Conservation (phyloP, 2,329 filamentous ascomycete species). For the Tolypocladium nubicola region DNA sequence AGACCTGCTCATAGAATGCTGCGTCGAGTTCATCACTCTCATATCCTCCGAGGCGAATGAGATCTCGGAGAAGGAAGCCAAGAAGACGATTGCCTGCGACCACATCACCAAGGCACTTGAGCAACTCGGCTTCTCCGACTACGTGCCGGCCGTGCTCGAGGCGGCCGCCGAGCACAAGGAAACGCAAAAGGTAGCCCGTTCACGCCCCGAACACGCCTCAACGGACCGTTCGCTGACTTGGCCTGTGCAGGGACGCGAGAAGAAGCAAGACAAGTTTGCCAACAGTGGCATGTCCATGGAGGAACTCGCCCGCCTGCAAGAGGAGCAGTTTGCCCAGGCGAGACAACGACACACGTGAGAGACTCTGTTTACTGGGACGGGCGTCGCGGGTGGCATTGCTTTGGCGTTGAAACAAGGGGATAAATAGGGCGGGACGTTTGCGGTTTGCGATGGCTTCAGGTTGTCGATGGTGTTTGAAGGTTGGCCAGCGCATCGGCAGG, state of each 20-base stretch:
- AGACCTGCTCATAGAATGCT: slow-evolving; percentile 94
- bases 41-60: slow-evolving; percentile 99
- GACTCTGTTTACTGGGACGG: slow-evolving; percentile 4
- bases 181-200: slow-evolving; percentile 63
- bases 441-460: background rate
- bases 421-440: slow-evolving; percentile 2
- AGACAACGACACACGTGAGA: slow-evolving; percentile 21
- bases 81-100: slow-evolving; percentile 98
- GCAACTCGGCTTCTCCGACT: slow-evolving; percentile 85
- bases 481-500: background rate
- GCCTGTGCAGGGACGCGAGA: slow-evolving; percentile 68
- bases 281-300: slow-evolving; percentile 88
- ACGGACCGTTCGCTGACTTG: background rate
- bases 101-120: slow-evolving; percentile 93
- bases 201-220: too few species aligned
- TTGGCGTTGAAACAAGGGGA: slow-evolving; percentile 16
- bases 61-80: slow-evolving; percentile 95
- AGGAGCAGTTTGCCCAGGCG: slow-evolving; percentile 81
- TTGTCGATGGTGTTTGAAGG: background rate
- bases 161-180: slow-evolving; percentile 90
- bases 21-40: slow-evolving; percentile 96
- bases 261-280: slow-evolving; percentile 95
- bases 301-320: slow-evolving; percentile 77
- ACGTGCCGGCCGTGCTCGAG: slow-evolving; percentile 77
- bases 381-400: slow-evolving; percentile 21